Base-by-base conservation (phyloP, 2,329 filamentous ascomycete genomes). In the Xylaria polymorpha region DNA sequence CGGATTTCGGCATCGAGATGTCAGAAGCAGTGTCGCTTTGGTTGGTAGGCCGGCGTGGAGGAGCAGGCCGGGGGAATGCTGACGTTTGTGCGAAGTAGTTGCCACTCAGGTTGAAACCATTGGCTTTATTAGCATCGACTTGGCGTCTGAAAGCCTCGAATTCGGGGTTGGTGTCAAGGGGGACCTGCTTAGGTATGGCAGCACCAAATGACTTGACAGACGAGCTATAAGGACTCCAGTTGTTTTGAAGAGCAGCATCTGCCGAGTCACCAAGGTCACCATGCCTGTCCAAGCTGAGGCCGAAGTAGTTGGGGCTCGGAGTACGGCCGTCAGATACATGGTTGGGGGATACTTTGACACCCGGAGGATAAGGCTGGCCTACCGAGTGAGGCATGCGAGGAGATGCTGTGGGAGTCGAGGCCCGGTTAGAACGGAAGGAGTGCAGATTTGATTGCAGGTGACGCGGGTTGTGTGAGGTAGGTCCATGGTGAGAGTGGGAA, bases 301-400 rank as follows among this genome's bases (percentile, higher is more conserved):
- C 92, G 79, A 97, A 97, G 80, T 97, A 97, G 79, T 94, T 97
- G 14, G 94, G 93, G 78, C 93, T 95, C 10, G 89, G 82, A 0
- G 86, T 81, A 70, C 85, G 83, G 18, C 76, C 77, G 48, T 84
- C 82, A 5, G 76, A 56, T 39, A 74, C 65, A 7, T 53, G 50
- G 25, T 53, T 65, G 48, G 79, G 76, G 32, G 86, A 86, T 6
- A 85, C 77, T 69, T 83, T 85, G 32, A 68, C 66, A 37, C 66
- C 65, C 6, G 87, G 86, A 1, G 87, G 84, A 41, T 85, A 81
- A 25, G 83, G 78, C 76, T 90, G 87, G 71, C 87, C 86, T 58
- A 86, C 85, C 1, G 88, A 87, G 69, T 85, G 83, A 20, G 85
- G 81, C 70, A 82, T 80, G 59, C 83, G 82, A 51, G 87, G 85